phyloP scores from a whole-genome alignment of 129 eudicot genomes.

The Deinandra increscens region DNA sequence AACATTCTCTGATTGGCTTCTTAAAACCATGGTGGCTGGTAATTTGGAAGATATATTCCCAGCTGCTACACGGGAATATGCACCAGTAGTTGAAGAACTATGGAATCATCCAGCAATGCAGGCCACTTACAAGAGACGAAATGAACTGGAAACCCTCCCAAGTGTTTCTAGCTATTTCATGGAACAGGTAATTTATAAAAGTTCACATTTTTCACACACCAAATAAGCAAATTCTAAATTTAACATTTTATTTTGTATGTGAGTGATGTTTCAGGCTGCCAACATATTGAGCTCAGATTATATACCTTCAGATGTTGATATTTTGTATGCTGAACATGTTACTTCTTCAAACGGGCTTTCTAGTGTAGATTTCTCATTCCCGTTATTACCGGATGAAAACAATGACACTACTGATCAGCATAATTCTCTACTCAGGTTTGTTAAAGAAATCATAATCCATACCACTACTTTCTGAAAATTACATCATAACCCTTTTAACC shows the following conservation, averaged over 20 bases:
- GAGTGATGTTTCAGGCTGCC: conserved; percentile 53
- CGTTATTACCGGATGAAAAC: conserved; percentile 51
- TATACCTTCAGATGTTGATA: conserved; percentile 77
- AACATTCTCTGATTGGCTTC: conserved; percentile 95
- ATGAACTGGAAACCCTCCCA: conserved; percentile 75
- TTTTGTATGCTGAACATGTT: conserved; percentile 91
- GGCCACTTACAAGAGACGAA: conserved; percentile 81
- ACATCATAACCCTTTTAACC: background rate
- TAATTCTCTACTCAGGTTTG: conserved; percentile 73
- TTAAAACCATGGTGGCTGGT: conserved; percentile 89
- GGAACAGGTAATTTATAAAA: conserved; percentile 60
- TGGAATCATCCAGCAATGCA: conserved; percentile 80
- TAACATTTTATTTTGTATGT: background rate
- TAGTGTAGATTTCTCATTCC: conserved; percentile 80
- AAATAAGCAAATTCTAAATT: background rate
- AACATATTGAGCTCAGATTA: conserved; percentile 70
- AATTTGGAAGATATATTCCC: conserved; percentile 85
- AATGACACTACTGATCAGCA: conserved; percentile 49
- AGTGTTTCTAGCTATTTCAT: conserved; percentile 76
- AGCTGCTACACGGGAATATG: conserved; percentile 94
- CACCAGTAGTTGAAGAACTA: conserved; percentile 88
- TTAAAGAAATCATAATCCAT: background rate
- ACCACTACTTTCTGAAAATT: background rate
- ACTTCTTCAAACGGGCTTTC: conserved; percentile 95
- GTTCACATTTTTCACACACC: conserved; percentile 1